These are phyloP conservation scores for Xylaria sp. DNA, from an alignment of 2,329 filamentous ascomycete genomes.

Conservation along the genomic window DNA sequence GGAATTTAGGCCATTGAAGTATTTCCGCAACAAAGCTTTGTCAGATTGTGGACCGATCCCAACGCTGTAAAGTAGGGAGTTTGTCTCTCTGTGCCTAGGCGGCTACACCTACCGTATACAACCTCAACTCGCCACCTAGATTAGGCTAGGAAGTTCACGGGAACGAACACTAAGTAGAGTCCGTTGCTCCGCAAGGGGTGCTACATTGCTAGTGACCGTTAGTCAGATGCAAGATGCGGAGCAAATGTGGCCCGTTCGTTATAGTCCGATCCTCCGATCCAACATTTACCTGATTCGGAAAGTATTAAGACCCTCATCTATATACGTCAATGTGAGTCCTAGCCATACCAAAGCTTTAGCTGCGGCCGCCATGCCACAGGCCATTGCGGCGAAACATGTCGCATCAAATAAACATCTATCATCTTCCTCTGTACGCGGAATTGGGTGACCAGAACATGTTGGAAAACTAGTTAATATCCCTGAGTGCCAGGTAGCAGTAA, in stretches of 20 bases:
- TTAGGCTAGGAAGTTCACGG: background rate
- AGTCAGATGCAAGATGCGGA: background rate
- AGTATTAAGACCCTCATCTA: background rate
- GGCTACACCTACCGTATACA: background rate
- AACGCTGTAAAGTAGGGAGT: background rate
- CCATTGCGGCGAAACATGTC: no score
- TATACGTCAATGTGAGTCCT: background rate
- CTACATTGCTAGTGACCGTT: background rate
- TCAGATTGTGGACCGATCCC: no score
- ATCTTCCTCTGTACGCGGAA: background rate
- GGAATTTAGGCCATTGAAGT: background rate
- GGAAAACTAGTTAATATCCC: background rate
- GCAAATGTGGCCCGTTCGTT: background rate
- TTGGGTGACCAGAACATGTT: background rate
- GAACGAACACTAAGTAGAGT: background rate
- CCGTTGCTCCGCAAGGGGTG: background rate
- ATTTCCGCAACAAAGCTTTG: background rate
- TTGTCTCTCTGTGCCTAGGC: background rate
- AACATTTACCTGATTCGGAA: constrained; percentile 16
- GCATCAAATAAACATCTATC: no score
- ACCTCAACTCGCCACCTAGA: background rate
- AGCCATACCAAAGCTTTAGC: background rate
- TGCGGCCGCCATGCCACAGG: background rate
- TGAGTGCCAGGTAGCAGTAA: background rate
- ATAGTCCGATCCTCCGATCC: background rate